Conservation (phyloP, 2,329 filamentous ascomycete species). For the Nigrospora osmanthi region DNA sequence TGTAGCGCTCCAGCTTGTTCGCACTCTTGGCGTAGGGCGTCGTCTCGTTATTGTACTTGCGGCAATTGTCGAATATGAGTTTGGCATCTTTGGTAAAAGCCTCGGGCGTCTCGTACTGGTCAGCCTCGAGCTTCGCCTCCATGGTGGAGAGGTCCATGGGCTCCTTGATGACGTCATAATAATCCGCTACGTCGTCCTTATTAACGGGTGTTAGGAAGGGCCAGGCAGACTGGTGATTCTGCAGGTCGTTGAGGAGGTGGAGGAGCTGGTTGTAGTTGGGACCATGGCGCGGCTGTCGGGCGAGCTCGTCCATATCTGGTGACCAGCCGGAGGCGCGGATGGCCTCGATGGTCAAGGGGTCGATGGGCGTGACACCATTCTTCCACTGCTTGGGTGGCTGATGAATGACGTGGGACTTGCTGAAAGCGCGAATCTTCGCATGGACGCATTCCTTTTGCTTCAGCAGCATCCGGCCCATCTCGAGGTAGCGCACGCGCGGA, state of each 20-base stretch:
- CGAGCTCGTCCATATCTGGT: slow-evolving; percentile 94
- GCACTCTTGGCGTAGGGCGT: slow-evolving; percentile 94
- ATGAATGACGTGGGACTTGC: slow-evolving; percentile 81
- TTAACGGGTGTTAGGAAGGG: slow-evolving; percentile 93
- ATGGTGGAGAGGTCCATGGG: slow-evolving; percentile 96
- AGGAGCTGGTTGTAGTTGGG: slow-evolving; percentile 94
- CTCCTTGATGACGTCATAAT: slow-evolving; percentile 96
- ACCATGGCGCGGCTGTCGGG: slow-evolving; percentile 87
- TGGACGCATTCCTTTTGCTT: slow-evolving; percentile 96
- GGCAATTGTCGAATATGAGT: slow-evolving; percentile 90
- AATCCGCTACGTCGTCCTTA: slow-evolving; percentile 93
- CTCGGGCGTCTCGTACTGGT: slow-evolving; percentile 83
- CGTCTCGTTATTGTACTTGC: slow-evolving; percentile 91
- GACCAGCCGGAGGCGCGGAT: slow-evolving; percentile 94
- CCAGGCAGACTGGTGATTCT: slow-evolving; percentile 90
- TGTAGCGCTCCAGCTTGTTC: slow-evolving; percentile 85
- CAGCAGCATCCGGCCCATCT: slow-evolving; percentile 84
- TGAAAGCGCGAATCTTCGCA: slow-evolving; percentile 89
- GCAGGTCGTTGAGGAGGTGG: slow-evolving; percentile 87
- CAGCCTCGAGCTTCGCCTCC: slow-evolving; percentile 90
- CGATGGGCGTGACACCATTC: slow-evolving; percentile 64
- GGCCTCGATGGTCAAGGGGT: slow-evolving; percentile 78
- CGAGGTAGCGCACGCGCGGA: slow-evolving; percentile 87
- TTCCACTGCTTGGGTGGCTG: slow-evolving; percentile 80
- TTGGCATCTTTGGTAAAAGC: slow-evolving; percentile 87